These are phyloP conservation scores for Suhomyces bokatorum DNA, from an alignment of 1,139 yeast species.

Conservation along the genomic window DNA sequence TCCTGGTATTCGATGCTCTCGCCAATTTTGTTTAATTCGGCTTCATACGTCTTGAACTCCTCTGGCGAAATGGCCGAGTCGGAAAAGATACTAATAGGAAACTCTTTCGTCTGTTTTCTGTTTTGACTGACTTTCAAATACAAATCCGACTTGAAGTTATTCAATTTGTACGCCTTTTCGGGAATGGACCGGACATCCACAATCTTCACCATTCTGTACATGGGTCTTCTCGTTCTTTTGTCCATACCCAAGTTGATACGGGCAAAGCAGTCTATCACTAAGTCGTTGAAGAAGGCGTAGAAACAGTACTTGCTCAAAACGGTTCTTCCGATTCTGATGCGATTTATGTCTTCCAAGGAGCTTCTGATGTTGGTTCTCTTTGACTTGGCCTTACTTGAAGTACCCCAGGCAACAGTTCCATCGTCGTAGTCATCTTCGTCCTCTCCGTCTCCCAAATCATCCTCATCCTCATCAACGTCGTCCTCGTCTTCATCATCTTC, in stretches of 20 bases:
- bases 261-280: constrained; percentile 73
- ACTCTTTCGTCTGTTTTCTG: constrained; percentile 61
- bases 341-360: constrained; percentile 61
- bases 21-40: constrained; percentile 59
- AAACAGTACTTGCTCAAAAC: constrained; percentile 74
- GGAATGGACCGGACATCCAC: constrained; percentile 56
- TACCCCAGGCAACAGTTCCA: constrained; percentile 55
- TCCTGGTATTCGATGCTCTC: constrained; percentile 63
- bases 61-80: constrained; percentile 67
- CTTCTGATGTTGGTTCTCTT: constrained; percentile 37
- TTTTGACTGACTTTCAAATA: constrained; percentile 70
- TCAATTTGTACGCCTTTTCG: constrained; percentile 59
- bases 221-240: constrained; percentile 59
- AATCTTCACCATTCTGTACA: constrained; percentile 82
- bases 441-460: constrained; percentile 43
- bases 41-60: constrained; percentile 72
- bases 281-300: constrained; percentile 75
- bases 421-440: constrained; percentile 38
- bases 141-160: constrained; percentile 56
- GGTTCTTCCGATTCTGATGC: constrained; percentile 73
- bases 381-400: constrained; percentile 28
- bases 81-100: constrained; percentile 76
- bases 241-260: constrained; percentile 78
- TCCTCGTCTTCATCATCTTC: constrained; percentile 41
- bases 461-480: constrained; percentile 33